Base-by-base conservation (phyloP, 257 asterid genomes). In the Sherardia arvensis region DNA sequence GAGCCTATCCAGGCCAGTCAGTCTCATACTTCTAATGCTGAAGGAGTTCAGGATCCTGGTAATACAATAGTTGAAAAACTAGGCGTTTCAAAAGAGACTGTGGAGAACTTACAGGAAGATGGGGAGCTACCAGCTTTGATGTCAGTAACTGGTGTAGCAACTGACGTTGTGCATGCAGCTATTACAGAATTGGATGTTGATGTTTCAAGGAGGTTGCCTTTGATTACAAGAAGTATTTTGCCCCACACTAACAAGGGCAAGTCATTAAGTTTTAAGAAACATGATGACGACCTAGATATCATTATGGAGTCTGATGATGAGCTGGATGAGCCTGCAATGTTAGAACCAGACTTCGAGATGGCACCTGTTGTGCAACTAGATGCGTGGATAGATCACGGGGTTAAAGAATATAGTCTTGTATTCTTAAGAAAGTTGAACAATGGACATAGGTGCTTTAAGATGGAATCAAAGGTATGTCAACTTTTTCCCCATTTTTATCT, bases 121-220 rank as follows among this genome's bases (percentile, higher is more conserved):
- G 99, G 97, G 55, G 99, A 93, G 73, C 97, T 93, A 63, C 97
- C 94, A 20, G 80, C 91, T 63, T 66, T 82, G 69, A 65, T 72
- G 73, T 72, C 86, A 29, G 65, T 32, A 45, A 76, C 90, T 64
- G 59, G 70, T 57, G 80, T 74, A 43, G 76, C 70, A 17, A 67
- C 65, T 69, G 86, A 76, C 73, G 73, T 69, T 64, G 72, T 66
- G 21, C 69, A 53, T 36, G 60, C 85, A 30, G 84, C 88, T 34
- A 33, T 76, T 15, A 78, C 75, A 80, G 81, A 69, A 63, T 66
- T 80, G 65, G 87, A 74, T 62, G 66, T 71, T 53, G 87, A 81
- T 65, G 77, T 75, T 74, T 78, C 91, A 21, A 70, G 83, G 76
- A 80, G 80, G 77, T 63, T 81, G 67, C 80, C 80, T 49, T 84